Percentiles rank a stretch among this genome's conserved stretches.
These are phyloP conservation scores for Myxozyma sirexii DNA, from an alignment of 805 yeast genomes.

Conservation along the genomic window DNA sequence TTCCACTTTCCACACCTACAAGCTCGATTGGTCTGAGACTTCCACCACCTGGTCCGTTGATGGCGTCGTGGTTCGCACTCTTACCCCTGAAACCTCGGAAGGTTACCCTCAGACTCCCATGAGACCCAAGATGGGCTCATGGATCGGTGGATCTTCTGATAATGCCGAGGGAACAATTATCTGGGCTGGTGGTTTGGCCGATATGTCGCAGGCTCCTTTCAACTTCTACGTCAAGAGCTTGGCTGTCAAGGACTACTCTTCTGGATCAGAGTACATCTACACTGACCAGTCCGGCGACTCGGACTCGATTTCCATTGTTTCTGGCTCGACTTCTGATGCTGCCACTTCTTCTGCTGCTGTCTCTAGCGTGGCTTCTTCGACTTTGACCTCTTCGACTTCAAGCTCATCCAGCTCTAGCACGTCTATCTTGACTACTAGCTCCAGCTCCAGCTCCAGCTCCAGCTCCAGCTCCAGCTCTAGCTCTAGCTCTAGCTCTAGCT, in stretches of 20 bases:
- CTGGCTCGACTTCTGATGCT: constrained; percentile 28
- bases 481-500: constrained; percentile 9
- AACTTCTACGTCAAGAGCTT: constrained; percentile 63
- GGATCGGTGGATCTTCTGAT: constrained; percentile 55
- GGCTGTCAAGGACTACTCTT: constrained; percentile 60
- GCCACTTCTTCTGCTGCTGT: constrained; percentile 27
- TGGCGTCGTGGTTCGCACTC: constrained; percentile 66
- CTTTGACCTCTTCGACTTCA: constrained; percentile 30
- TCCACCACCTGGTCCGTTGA: constrained; percentile 71
- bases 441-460: not conserved
- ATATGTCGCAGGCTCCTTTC: constrained; percentile 62
- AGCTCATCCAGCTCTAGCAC: constrained; percentile 6
- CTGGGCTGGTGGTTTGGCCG: constrained; percentile 78
- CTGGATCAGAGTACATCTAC: constrained; percentile 50
- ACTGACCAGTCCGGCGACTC: constrained; percentile 47
- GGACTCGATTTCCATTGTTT: constrained; percentile 46
- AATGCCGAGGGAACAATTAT: constrained; percentile 63
- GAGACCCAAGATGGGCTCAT: constrained; percentile 60
- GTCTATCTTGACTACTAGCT: not conserved
- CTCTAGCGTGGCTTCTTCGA: constrained; percentile 21
- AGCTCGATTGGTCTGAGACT: constrained; percentile 80
- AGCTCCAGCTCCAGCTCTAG: constrained; percentile 12
- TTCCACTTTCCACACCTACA: constrained; percentile 68
- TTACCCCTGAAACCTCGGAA: constrained; percentile 47
- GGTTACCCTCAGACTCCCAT: constrained; percentile 95